These are phyloP conservation scores for Penicillium brevicompactum DNA, from an alignment of 2,329 filamentous ascomycete species.

Conservation along the genomic window DNA sequence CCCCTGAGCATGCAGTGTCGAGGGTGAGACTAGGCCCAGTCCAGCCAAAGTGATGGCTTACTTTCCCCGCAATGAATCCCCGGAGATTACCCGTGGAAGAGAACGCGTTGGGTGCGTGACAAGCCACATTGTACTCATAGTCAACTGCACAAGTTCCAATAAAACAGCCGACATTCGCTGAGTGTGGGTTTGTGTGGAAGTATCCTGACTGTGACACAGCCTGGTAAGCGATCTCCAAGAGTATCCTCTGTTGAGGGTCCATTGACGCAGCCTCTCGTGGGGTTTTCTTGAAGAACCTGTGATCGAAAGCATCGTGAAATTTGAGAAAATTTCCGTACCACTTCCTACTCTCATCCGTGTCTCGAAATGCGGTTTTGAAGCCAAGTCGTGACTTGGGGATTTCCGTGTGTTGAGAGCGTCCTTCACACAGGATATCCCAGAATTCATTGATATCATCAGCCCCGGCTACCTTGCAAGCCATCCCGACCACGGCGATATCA, in stretches of 20 bases:
- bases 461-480: constrained; percentile 37
- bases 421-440: constrained; percentile 31
- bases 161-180: constrained; percentile 28
- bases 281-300: constrained; percentile 25
- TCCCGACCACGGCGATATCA: constrained; percentile 42
- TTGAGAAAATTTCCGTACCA: constrained; percentile 11
- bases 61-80: constrained; percentile 30
- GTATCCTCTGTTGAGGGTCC: constrained; percentile 5
- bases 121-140: constrained; percentile 31
- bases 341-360: constrained; percentile 6
- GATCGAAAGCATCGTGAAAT: constrained; percentile 20
- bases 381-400: constrained; percentile 19
- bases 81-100: constrained; percentile 22
- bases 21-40: constrained; percentile 45
- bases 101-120: constrained; percentile 33
- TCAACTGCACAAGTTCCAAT: constrained; percentile 28
- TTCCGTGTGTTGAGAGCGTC: constrained; percentile 34
- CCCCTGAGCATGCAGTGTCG: constrained; percentile 49
- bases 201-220: constrained; percentile 35
- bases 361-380: constrained; percentile 19
- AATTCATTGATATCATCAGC: constrained; percentile 40
- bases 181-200: constrained; percentile 7
- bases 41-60: constrained; percentile 49
- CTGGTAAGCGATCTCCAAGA: constrained; percentile 34
- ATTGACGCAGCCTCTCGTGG: not conserved